Conservation (phyloP, 768 basidiomycete species). For the Tricholoma flavovirens region DNA sequence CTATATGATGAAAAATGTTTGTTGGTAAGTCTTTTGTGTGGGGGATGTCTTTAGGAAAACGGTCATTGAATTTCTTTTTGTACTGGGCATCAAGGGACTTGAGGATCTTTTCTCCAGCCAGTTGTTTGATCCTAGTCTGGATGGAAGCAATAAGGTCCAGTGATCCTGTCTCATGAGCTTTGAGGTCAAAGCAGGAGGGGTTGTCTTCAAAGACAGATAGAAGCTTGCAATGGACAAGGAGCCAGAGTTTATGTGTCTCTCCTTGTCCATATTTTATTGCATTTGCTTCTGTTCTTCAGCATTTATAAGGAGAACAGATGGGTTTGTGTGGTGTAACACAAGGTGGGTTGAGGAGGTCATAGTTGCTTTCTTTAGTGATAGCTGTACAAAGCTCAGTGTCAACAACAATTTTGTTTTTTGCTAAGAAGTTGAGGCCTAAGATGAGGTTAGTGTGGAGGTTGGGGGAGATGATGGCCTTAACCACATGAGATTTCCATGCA, state of each 20-base stretch:
- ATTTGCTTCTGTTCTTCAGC: background rate
- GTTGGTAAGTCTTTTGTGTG: background rate
- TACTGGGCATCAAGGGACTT: background rate
- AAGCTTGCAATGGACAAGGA: background rate
- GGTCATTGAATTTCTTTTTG: background rate
- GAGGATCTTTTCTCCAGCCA: background rate
- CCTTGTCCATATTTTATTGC: background rate
- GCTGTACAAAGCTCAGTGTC: background rate
- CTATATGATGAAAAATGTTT: background rate
- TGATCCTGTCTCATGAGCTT: background rate
- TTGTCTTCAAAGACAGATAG: background rate
- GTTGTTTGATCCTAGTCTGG: background rate
- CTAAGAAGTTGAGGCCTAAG: background rate
- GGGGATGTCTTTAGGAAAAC: background rate
- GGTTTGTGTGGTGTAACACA: too few species aligned
- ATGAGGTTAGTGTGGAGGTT: background rate
- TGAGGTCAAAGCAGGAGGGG: background rate
- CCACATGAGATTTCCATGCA: background rate
- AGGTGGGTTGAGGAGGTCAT: background rate
- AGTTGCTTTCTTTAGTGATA: background rate
- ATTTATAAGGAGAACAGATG: too few species aligned
- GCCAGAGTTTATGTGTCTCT: background rate
- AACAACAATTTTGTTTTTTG: background rate
- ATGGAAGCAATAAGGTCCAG: background rate
- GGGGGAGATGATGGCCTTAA: background rate